phyloP scores from a whole-genome alignment of 208 protist species.

The Acanthamoeba rhysodes region DNA sequence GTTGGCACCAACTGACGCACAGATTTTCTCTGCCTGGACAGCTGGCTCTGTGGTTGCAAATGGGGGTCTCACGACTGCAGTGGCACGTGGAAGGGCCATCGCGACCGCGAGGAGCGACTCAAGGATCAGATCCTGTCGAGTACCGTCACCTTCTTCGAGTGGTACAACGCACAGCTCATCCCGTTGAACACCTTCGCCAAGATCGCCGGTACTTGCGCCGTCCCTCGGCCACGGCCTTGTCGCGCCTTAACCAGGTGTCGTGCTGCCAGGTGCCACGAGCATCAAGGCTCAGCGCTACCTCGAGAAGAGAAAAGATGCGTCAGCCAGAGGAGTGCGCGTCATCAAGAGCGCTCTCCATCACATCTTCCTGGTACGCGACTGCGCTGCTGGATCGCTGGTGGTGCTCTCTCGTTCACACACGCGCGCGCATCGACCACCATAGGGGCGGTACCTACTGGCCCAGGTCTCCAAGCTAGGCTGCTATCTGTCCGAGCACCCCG shows the following conservation, averaged over 20 bases:
- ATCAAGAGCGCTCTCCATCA: slow-evolving; percentile 6
- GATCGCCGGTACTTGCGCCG: background rate
- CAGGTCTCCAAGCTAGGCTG: background rate
- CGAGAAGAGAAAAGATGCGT: background rate
- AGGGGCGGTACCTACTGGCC: background rate
- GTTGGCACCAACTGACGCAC: too few species aligned
- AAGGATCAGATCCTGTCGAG: background rate
- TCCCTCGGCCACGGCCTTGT: too few species aligned
- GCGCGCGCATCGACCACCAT: too few species aligned
- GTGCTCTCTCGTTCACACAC: too few species aligned
- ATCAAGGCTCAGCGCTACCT: background rate
- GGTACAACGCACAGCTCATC: background rate
- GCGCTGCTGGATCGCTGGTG: background rate
- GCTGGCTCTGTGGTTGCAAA: background rate
- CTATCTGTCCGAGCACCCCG: background rate
- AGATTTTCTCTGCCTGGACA: too few species aligned
- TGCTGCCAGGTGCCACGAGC: background rate
- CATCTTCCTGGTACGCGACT: background rate
- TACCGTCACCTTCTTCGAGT: background rate
- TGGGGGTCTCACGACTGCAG: background rate
- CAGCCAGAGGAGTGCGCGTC: background rate
- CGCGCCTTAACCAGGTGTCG: background rate
- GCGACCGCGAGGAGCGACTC: background rate
- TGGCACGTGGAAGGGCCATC: too few species aligned
- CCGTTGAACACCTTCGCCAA: background rate